phyloP scores from a whole-genome alignment of 169 alveolate species.

The Perkinsus marinus region DNA sequence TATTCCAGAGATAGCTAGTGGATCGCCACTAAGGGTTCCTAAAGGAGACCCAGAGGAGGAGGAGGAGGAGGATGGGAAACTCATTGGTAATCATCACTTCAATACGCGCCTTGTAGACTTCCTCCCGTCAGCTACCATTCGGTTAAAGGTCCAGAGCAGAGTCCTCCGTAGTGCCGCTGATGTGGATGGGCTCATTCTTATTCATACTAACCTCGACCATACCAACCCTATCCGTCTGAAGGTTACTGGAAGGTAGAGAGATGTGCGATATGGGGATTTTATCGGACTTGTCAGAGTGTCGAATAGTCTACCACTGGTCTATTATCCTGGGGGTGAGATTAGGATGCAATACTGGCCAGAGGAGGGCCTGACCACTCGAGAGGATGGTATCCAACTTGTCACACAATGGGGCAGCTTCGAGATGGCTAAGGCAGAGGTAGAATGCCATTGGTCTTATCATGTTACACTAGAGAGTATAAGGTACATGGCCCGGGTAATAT shows the following conservation, averaged over 20 bases:
- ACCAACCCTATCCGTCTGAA: neutral
- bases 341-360: neutral
- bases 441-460: no score
- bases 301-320: neutral
- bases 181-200: neutral
- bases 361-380: neutral
- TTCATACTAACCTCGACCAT: neutral
- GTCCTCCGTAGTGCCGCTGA: neutral
- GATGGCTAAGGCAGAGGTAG: neutral
- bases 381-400: neutral
- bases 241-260: neutral
- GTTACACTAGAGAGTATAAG: no score
- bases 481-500: no score
- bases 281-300: neutral
- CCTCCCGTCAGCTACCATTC: no score
- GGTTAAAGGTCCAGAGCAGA: no score
- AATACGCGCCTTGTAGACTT: no score
- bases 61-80: no score
- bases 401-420: neutral
- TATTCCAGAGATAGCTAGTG: no score
- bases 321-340: neutral
- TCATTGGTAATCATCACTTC: no score
- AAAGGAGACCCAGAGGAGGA: no score
- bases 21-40: no score
- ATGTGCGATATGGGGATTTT: neutral